Percentiles rank a stretch among this genome's conserved stretches.
These are phyloP conservation scores for Leptographium galeiforme DNA, from an alignment of 2,329 filamentous ascomycete species.

Conservation along the genomic window DNA sequence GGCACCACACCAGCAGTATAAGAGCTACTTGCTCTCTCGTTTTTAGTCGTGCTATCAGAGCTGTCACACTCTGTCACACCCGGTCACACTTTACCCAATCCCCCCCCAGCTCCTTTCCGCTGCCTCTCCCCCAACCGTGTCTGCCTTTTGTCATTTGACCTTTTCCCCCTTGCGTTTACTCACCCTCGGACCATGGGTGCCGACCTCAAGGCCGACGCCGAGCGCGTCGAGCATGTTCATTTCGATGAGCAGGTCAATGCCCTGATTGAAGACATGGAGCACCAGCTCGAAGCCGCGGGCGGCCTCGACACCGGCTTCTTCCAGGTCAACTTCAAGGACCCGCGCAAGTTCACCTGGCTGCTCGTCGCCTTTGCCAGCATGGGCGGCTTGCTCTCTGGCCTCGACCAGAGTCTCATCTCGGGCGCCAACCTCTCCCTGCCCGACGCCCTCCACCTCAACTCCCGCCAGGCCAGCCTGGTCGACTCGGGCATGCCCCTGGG, in stretches of 20 bases:
- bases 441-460: constrained; percentile 37
- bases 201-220: background rate
- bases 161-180: no score
- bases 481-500: constrained; percentile 60
- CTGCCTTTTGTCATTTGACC: no score
- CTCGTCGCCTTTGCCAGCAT: constrained; percentile 61
- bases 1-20: no score
- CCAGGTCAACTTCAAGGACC: constrained; percentile 26
- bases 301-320: constrained; percentile 20
- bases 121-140: no score
- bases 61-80: no score
- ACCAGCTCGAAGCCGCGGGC: constrained; percentile 4
- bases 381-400: constrained; percentile 58
- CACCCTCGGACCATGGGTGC: no score
- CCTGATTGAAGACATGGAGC: constrained; percentile 4
- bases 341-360: constrained; percentile 48
- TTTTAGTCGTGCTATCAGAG: no score
- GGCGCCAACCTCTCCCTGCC: constrained; percentile 58
- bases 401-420: constrained; percentile 61
- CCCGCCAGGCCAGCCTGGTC: constrained; percentile 48
- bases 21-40: no score
- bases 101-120: no score
- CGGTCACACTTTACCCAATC: no score
- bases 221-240: background rate
- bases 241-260: background rate